Conservation (phyloP, 1,139 yeast genomes). For the Nakaseomyces kungkrabaensis region DNA sequence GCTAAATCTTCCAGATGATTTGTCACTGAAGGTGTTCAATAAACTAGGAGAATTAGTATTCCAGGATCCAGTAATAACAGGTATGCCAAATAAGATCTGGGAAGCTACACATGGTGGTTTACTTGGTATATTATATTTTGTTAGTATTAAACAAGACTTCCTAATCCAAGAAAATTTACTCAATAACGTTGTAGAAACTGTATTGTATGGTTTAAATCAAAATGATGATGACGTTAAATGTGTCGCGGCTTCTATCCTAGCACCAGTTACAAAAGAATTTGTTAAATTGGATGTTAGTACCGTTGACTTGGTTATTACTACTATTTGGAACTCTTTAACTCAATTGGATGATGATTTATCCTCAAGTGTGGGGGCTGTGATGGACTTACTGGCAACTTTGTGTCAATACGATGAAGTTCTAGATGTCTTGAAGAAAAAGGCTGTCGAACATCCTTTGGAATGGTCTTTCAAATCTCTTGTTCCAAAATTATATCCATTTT, state of each 20-base stretch:
- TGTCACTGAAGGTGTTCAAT: conserved; percentile 50
- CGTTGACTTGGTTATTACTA: conserved; percentile 57
- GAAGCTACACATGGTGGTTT: conserved; percentile 98
- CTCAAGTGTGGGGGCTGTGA: conserved; percentile 91
- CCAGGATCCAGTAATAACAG: conserved; percentile 44
- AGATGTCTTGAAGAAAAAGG: conserved; percentile 54
- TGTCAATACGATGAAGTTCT: conserved; percentile 77
- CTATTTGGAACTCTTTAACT: conserved; percentile 81
- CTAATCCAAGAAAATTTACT: conserved; percentile 50
- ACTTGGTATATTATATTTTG: conserved; percentile 86
- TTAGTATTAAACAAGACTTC: conserved; percentile 77
- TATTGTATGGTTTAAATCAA: conserved; percentile 73
- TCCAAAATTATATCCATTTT: conserved; percentile 87
- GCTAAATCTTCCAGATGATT: conserved; percentile 54
- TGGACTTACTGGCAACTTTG: conserved; percentile 84
- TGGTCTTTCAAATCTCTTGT: conserved; percentile 63
- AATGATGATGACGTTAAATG: conserved; percentile 95
- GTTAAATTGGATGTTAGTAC: conserved; percentile 53
- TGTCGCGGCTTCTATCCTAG: conserved; percentile 85
- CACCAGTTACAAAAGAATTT: conserved; percentile 83
- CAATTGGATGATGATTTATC: conserved; percentile 84
- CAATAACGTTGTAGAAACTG: conserved; percentile 72
- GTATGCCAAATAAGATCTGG: conserved; percentile 43
- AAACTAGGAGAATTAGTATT: conserved; percentile 61
- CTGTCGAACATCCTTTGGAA: conserved; percentile 35